Evolutionary conservation across 148 eudicot species (phyloP), one percentile per base, ranked within the genome.

Genomic region (Camellia japonica): DNA sequence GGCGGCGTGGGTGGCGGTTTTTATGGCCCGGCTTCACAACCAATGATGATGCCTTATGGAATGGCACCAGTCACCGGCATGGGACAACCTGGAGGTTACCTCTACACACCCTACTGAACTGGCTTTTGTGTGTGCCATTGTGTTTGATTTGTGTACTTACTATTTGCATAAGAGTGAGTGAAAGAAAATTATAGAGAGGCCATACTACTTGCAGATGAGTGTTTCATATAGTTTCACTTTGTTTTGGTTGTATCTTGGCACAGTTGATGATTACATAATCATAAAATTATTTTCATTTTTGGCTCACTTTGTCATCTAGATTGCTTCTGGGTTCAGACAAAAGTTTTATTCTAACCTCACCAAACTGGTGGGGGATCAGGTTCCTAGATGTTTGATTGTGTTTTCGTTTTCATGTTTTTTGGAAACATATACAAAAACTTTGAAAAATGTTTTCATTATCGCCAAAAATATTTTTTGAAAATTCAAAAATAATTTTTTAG

Each of bases 1-100:
- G 88, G 88, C 0, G 89, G 90, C 0, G 94, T 5, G 5, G 52
- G 52, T 7, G 52, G 5, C 7, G 52, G 90, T 18, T 91, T 88
- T 73, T 83, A 85, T 71, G 66, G 84, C 44, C 91, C 87, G 0
- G 98, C 89, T 19, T 74, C 78, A 43, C 73, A 85, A 20, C 80
- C 85, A 10, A 77, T 80, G 87, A 88, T 90, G 94, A 88, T 90
- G 94, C 94, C 92, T 11, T 92, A 92, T 56, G 98, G 96, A 59
- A 92, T 94, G 92, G 93, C 93, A 4, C 90, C 89, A 0, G 82
- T 86, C 42, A 84, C 86, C 23, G 92, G 94, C 61, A 76, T 84
- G 81, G 89, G 84, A 78, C 12, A 85, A 30, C 89, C 82, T 58
- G 61, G 61, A 58, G 61, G 61, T 11, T 58, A 61, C 64, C 18